Evolutionary conservation across 1,284 basidiomycete genomes (phyloP), one percentile per base, ranked within the genome.

Genomic region (Naganishia cerealis): DNA sequence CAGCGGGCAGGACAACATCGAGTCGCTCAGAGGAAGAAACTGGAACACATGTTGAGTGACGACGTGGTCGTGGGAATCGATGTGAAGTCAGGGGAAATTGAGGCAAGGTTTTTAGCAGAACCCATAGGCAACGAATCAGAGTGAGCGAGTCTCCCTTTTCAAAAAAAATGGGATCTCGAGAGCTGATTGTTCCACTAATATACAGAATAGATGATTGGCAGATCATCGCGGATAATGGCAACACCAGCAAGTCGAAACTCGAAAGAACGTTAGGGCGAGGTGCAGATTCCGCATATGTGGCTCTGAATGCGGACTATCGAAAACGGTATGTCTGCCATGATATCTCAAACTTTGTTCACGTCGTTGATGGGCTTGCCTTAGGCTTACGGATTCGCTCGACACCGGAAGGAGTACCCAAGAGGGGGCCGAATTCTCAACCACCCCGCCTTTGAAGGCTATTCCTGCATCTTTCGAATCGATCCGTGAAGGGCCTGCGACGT

Each of bases 261-360:
- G 61, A 63, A 53, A n/a, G 61, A 16, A 54, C 38, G 9, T 38
- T 63, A 8, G 61, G 61, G 8, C 50, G 18, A 10, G 61, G 61
- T 13, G 61, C 61, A 3, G 61, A 63, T 43, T 63, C 61, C n/a
- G 61, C 61, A 6, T 50, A 63, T 63, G 0, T 63, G 15, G 61
- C 26, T 18, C 46, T 63, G 5, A 63, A 63, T n/a, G 50, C 61
- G 29, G 61, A 63, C 12, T 63, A 63, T 42, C 46, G 59, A 15
- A 53, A 26, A 54, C 50, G 61, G 61, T 63, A 63, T 13, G 61
- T 18, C 16, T 13, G 7, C 29, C 33, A 1, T 3, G 1, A 1
- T 5, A 16, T 43, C 18, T 1, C 15, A 16, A 7, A 16, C 24
- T 36, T 4, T 5, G 16, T 12, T 50, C 12, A 33, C 16, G 29